These are phyloP conservation scores for Bimuria novae-zelandiae DNA, from an alignment of 2,329 filamentous ascomycete species.

Conservation along the genomic window DNA sequence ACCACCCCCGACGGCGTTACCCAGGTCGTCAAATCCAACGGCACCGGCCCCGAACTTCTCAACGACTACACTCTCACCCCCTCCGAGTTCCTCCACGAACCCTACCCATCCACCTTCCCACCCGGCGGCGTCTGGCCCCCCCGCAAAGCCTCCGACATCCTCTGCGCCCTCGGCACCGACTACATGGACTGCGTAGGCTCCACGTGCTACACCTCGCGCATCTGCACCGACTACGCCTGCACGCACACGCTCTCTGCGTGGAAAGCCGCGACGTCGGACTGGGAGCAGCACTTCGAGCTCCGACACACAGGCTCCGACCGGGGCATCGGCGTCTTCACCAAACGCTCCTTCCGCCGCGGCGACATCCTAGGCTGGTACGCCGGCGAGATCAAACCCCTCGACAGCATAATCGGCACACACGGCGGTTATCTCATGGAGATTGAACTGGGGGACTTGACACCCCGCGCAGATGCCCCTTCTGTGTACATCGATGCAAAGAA, in stretches of 20 bases:
- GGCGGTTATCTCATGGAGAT: constrained; percentile 24
- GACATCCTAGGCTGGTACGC: constrained; percentile 22
- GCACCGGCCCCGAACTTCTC: constrained; percentile 6
- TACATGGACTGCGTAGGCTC: constrained; percentile 18
- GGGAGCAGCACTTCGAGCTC: constrained; percentile 20
- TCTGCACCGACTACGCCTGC: constrained; percentile 14
- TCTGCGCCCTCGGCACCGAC: constrained; percentile 5
- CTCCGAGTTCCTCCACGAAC: constrained; percentile 5
- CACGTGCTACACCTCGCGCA: constrained; percentile 12
- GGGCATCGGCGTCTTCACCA: constrained; percentile 20
- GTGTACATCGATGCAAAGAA: constrained; percentile 14
- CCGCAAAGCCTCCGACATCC: constrained; percentile 6
- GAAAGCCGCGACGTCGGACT: constrained; percentile 7
- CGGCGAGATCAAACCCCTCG: constrained; percentile 12
- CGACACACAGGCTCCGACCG: constrained; percentile 15
- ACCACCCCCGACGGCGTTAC: constrained; percentile 4
- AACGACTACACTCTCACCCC: constrained; percentile 20
- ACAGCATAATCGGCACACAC: background rate
- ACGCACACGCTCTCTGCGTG: constrained; percentile 17
- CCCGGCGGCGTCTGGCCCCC: constrained; percentile 17
- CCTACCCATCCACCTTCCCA: constrained; percentile 13
- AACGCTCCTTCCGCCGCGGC: constrained; percentile 9
- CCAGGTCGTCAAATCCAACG: constrained; percentile 4
- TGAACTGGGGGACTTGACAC: constrained; percentile 14
- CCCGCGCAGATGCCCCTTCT: background rate